phyloP scores from a whole-genome alignment of 345 rosid genomes.

The Eucalyptus regnans region DNA sequence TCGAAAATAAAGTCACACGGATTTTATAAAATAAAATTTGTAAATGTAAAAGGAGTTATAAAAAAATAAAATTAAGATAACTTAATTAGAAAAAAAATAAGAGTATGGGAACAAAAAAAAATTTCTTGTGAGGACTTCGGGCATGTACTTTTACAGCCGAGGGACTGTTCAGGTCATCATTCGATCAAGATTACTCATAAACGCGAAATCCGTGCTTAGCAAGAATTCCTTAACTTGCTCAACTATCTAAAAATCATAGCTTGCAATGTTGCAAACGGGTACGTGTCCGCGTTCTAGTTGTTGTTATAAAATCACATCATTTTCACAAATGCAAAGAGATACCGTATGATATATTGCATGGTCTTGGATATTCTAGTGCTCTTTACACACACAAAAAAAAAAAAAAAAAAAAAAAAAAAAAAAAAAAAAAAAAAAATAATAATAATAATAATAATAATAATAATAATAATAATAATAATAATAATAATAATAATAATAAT shows the following conservation, averaged over 20 bases:
- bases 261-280: background rate
- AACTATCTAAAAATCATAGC: background rate
- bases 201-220: background rate
- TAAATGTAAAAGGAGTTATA: too few relatives aligned
- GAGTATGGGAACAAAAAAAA: background rate
- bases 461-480: too few relatives aligned
- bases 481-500: too few relatives aligned
- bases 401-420: too few relatives aligned
- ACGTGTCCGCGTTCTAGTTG: accelerated
- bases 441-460: too few relatives aligned
- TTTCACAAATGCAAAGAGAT: background rate
- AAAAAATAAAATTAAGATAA: background rate
- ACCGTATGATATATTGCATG: background rate
- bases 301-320: background rate
- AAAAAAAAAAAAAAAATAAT: too few relatives aligned
- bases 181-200: background rate
- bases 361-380: background rate
- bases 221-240: background rate
- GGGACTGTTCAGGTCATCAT: background rate
- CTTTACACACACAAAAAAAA: too few relatives aligned
- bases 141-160: background rate
- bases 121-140: background rate
- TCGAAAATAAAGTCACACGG: background rate
- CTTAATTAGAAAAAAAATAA: background rate
- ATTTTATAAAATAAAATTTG: too few relatives aligned